Base-by-base conservation (phyloP, 2,329 filamentous ascomycete genomes). In the Geosmithia morbida region DNA sequence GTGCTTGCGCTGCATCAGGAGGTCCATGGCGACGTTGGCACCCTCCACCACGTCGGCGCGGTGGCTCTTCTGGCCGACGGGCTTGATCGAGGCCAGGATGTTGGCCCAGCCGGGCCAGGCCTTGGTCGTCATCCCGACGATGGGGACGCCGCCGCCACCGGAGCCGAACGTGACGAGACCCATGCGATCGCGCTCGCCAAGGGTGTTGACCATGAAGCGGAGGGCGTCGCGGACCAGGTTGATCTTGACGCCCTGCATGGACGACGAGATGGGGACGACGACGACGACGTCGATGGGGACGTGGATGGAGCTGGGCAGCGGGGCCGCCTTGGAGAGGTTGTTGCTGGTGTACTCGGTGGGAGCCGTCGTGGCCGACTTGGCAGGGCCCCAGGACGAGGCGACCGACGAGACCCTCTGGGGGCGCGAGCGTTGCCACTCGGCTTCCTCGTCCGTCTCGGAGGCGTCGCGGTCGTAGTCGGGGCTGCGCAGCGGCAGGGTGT, bases 171-270 rank as follows among this genome's bases (percentile, higher is more conserved):
- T 96, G 19, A 98, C 92, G 42, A 98, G 67, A 6, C 92, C 92
- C 90, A 98, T 95, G 43, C 92, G 85, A 62, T 98, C 92, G 47
- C 88, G 79, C 55, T 96, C 88, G 30, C 92, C 92, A 1, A 98
- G 78, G 44, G 80, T 90, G 54, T 83, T 77, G 2, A 98, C 87
- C 63, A 98, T 82, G 62, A 97, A 98, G 50, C 85, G 87, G 37
- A 98, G 73, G 0, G 90, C 85, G 63, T 98, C 92, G 41, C 88
- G 82, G 14, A 98, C 79, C 1, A 98, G 73, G 51, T 90, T 94
- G 59, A 97, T 96, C 68, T 98, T 98, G 51, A 98, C 78, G n/a
- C 92, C 92, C 64, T 97, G 92, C 90, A 97, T 98, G 0, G 92
- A 97, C 1, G 90, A 94, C 0, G 92, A 97, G 6, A 98, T 88